phyloP scores from a whole-genome alignment of 371 early-diverging fungal species.

The Circinella minor region DNA sequence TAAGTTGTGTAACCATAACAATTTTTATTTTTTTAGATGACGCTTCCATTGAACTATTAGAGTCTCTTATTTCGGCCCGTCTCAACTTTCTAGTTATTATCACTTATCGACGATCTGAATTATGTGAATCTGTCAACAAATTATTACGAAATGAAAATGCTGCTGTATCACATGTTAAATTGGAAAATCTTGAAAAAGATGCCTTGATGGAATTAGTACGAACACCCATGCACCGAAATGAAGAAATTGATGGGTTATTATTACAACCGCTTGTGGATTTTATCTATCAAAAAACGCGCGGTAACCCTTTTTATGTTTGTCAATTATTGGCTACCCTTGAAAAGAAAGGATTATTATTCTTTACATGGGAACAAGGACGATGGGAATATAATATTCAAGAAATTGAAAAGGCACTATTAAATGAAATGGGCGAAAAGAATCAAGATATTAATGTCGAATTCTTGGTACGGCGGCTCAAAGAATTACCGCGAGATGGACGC shows the following conservation, averaged over 20 bases:
- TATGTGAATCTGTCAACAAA: constrained; percentile 22
- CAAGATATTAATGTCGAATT: constrained; percentile 48
- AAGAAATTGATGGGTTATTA: constrained; percentile 38
- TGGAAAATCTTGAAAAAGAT: constrained; percentile 40
- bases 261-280: constrained; percentile 48
- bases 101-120: constrained; percentile 38
- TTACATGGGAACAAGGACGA: constrained; percentile 49
- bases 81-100: constrained; percentile 45
- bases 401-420: constrained; percentile 40
- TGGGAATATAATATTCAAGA: constrained; percentile 57
- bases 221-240: constrained; percentile 46
- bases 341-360: constrained; percentile 50
- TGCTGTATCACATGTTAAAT: constrained; percentile 37
- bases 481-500: constrained; percentile 49
- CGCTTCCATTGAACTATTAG: constrained; percentile 48
- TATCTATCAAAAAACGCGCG: constrained; percentile 40
- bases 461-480: constrained; percentile 42
- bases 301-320: constrained; percentile 51
- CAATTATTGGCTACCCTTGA: constrained; percentile 46
- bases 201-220: constrained; percentile 47
- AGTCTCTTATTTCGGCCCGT: constrained; percentile 45
- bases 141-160: constrained; percentile 37
- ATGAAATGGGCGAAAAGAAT: constrained; percentile 30
- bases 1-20: not conserved
- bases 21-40: constrained; percentile 33